phyloP scores from a whole-genome alignment of 2,329 filamentous ascomycete genomes.

The Pseudogymnoascus sp. region DNA sequence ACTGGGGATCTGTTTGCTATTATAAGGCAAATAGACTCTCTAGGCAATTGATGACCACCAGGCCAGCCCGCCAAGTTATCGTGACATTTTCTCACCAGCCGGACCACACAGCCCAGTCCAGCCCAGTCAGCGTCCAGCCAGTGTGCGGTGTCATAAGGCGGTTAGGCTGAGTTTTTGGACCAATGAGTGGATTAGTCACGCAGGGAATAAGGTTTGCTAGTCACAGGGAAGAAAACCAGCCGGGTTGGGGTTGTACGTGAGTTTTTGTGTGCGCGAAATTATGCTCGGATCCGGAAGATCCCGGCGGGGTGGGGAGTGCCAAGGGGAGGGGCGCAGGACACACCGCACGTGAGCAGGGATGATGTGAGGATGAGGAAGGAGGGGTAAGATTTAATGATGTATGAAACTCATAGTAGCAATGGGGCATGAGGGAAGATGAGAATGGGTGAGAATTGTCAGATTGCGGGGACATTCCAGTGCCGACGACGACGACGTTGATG shows the following conservation, averaged over 20 bases:
- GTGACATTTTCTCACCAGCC: background rate
- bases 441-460: background rate
- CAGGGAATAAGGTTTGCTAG: background rate
- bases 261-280: background rate
- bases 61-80: background rate
- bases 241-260: background rate
- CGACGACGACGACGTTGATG: background rate
- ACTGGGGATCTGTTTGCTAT: background rate
- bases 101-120: background rate
- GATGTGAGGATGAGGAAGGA: background rate
- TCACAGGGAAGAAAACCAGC: background rate
- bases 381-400: background rate
- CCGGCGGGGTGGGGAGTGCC: background rate
- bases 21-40: background rate
- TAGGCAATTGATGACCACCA: background rate
- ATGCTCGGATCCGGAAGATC: background rate
- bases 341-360: background rate
- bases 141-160: background rate
- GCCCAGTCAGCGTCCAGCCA: background rate
- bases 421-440: background rate
- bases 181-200: constrained; percentile 1
- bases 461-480: too few species aligned
- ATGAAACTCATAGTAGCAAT: background rate
- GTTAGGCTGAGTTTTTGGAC: background rate
- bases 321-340: background rate